These are phyloP conservation scores for Candida methanosorbosa DNA, from an alignment of 805 yeast species.

Conservation along the genomic window DNA sequence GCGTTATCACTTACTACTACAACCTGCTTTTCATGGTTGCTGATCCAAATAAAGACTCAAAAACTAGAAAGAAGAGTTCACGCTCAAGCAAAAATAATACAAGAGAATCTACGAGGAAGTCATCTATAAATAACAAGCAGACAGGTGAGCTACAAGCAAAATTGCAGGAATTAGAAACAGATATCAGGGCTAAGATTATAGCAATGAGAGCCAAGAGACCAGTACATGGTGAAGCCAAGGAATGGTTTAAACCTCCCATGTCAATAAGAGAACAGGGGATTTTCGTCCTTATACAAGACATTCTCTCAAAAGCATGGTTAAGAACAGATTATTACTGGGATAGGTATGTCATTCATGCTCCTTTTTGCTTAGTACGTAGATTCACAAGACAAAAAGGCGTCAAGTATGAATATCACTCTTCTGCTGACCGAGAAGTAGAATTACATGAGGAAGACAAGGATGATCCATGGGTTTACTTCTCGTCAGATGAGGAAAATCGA, in stretches of 20 bases:
- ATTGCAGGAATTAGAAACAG: constrained; percentile 1
- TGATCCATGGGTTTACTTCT: too few species aligned
- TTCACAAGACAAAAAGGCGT: too few species aligned
- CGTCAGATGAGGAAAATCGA: too few species aligned
- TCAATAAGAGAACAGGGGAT: not conserved
- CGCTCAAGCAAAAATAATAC: too few species aligned
- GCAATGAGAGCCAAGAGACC: constrained; percentile 4
- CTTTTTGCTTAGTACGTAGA: constrained; percentile 19
- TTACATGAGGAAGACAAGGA: too few species aligned
- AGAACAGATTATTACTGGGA: constrained; percentile 31
- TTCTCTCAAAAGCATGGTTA: constrained; percentile 16
- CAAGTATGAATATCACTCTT: too few species aligned
- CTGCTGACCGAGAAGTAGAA: too few species aligned
- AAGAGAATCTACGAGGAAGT: too few species aligned
- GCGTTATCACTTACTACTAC: constrained; percentile 14
- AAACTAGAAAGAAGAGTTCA: constrained; percentile 4
- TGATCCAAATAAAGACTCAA: constrained; percentile 13
- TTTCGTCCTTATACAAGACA: constrained; percentile 3
- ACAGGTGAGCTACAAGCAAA: too few species aligned
- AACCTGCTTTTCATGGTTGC: constrained; percentile 15
- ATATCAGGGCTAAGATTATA: too few species aligned
- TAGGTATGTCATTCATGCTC: constrained; percentile 28
- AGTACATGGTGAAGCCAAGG: constrained; percentile 8
- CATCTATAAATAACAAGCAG: too few species aligned
- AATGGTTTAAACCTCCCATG: constrained; percentile 17